Evolutionary conservation across 2,329 filamentous ascomycete genomes (phyloP).

Genomic region (Dactylellina drechsleri): DNA sequence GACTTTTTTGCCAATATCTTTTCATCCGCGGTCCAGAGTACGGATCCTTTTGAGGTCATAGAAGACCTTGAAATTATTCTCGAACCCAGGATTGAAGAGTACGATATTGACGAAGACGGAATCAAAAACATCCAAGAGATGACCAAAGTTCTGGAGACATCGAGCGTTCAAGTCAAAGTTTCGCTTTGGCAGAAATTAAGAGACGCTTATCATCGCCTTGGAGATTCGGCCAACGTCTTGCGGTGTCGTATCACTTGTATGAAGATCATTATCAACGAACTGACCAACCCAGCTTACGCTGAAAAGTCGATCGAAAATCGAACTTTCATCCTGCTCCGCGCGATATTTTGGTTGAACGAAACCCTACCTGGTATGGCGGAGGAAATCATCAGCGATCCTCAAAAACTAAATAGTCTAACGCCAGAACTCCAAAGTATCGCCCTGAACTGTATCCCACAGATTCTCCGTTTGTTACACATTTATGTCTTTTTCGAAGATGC

Average conservation of each 20-base stretch:
- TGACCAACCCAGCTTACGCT: conserved; percentile 70
- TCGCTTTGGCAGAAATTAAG: conserved; percentile 92
- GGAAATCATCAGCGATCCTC: conserved; percentile 45
- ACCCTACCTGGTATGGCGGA: conserved; percentile 48
- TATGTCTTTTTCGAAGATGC: conserved; percentile 86
- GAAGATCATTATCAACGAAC: conserved; percentile 79
- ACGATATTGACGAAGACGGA: conserved; percentile 60
- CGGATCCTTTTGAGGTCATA: conserved; percentile 84
- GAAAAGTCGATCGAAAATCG: conserved; percentile 71
- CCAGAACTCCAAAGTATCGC: conserved; percentile 77
- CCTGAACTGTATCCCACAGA: conserved; percentile 74
- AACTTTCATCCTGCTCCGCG: conserved; percentile 72
- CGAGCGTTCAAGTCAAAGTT: conserved; percentile 82
- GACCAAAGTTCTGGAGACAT: conserved; percentile 82
- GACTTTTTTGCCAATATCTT: conserved; percentile 95
- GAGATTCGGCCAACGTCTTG: conserved; percentile 86
- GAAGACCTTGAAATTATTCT: conserved; percentile 92
- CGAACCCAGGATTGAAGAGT: conserved; percentile 68
- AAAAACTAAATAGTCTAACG: conserved; percentile 31
- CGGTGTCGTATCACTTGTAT: conserved; percentile 88
- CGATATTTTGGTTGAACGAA: conserved; percentile 62
- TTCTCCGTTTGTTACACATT: conserved; percentile 80
- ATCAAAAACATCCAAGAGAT: conserved; percentile 74
- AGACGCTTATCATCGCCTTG: conserved; percentile 82
- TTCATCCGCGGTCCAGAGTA: conserved; percentile 73